Percentiles rank a stretch among this genome's conserved stretches.
Evolutionary conservation across 192 early-diverging fungal species (phyloP).

Genomic region (Podila clonocystis): DNA sequence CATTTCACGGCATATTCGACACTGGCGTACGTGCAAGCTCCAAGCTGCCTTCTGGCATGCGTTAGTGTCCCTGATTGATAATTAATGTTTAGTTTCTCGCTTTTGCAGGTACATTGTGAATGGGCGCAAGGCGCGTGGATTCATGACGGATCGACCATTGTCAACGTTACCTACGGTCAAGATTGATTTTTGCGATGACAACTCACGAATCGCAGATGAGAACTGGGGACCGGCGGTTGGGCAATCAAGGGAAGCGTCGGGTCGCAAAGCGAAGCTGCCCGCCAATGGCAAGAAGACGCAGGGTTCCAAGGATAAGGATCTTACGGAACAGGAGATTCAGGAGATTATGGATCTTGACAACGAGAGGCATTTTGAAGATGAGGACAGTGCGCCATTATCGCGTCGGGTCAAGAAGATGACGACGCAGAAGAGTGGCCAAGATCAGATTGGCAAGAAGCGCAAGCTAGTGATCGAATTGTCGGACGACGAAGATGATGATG

Average conservation of each 20-base stretch:
- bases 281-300: not conserved
- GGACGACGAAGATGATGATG: constrained; percentile 9
- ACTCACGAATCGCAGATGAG: constrained; percentile 17
- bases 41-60: not conserved
- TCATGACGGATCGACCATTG: constrained; percentile 3
- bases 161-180: constrained; percentile 16
- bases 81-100: not conserved
- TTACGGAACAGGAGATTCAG: constrained; percentile 17
- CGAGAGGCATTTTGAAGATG: not conserved
- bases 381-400: not conserved
- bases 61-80: not conserved
- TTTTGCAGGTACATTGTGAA: constrained; percentile 37
- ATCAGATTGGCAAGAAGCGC: not conserved
- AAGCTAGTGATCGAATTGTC: constrained; percentile 20
- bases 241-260: not conserved
- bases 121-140: constrained; percentile 18
- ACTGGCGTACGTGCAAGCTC: constrained; percentile 57
- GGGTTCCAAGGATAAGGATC: not conserved
- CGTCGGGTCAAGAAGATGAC: not conserved
- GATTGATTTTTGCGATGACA: constrained; percentile 29
- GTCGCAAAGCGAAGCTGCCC: not conserved
- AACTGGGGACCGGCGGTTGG: too few relatives aligned
- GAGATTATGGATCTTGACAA: constrained; percentile 10
- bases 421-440: not conserved
- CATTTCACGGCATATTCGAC: constrained; percentile 70